A percentile compares a stretch with the other conserved stretches of the same genome.
Conservation (phyloP, 805 yeast species). For the Metschnikowia hibisci region DNA sequence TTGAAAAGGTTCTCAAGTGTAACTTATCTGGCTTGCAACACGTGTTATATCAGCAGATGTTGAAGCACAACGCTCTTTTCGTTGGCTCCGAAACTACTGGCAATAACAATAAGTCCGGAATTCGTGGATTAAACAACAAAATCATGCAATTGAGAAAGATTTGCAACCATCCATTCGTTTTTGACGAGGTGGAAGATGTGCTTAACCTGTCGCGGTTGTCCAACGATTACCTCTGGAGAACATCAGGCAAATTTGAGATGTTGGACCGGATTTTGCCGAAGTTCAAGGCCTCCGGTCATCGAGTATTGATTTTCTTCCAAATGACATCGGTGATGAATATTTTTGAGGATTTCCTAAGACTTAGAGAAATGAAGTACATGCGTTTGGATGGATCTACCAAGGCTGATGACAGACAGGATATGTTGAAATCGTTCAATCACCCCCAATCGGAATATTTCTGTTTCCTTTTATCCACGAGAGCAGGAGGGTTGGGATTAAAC, state of each 20-base stretch:
- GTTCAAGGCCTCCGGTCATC: slow-evolving; percentile 68
- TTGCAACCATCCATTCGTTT: slow-evolving; percentile 85
- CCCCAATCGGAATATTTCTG: slow-evolving; percentile 75
- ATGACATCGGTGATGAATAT: slow-evolving; percentile 90
- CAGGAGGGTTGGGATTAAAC: slow-evolving; percentile 85
- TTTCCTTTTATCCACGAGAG: slow-evolving; percentile 77
- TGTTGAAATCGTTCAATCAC: slow-evolving; percentile 72
- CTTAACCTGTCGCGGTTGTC: slow-evolving; percentile 61
- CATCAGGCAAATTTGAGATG: slow-evolving; percentile 76
- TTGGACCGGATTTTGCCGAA: slow-evolving; percentile 74
- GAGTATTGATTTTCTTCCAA: slow-evolving; percentile 79
- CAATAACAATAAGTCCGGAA: slow-evolving; percentile 50
- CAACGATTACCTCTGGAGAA: slow-evolving; percentile 68
- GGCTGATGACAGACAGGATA: slow-evolving; percentile 75
- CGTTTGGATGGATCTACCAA: slow-evolving; percentile 81
- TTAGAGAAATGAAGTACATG: slow-evolving; percentile 63
- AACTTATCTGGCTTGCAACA: slow-evolving; percentile 70
- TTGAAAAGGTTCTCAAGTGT: slow-evolving; percentile 79
- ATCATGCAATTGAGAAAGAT: slow-evolving; percentile 83
- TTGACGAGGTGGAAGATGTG: slow-evolving; percentile 73
- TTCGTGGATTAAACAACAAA: slow-evolving; percentile 75
- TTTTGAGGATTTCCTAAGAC: slow-evolving; percentile 77
- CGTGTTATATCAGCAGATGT: slow-evolving; percentile 71
- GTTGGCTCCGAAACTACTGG: slow-evolving; percentile 60
- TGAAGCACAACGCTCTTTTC: slow-evolving; percentile 65